Base-by-base conservation (phyloP, 345 rosid species). In the Camelina laxa region DNA sequence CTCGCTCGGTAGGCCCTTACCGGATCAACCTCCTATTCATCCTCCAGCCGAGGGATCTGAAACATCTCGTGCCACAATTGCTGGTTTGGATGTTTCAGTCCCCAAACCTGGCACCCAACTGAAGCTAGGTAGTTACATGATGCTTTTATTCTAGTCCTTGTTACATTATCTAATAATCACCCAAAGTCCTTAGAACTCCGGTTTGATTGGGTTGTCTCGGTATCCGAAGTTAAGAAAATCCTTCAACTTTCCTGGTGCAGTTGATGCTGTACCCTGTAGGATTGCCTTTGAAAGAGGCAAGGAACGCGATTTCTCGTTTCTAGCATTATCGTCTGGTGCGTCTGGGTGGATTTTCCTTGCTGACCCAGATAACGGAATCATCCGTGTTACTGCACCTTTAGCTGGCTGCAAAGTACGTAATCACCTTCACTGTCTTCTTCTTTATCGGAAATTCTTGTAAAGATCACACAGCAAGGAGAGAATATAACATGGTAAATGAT, bases 261-360 rank as follows among this genome's bases (percentile, higher is more conserved):
- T 83, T 81, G 92, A 86, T 86, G 88, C 95, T 14, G 80, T 96
- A 78, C 89, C 93, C 30, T 92, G 99, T 80, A 81, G 95, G 82
- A 89, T 92, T 78, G 93, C 98, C 72, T 96, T 96, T 71, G 98
- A 92, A 81, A 89, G 90, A 86, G 97, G 93, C 53, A 92, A 86
- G 80, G 99, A 91, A 60, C 98, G 97, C 0, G 85, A 81, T 61
- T 88, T 95, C 83, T 59, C 51, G 72, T 88, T 92, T 75, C 87
- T 91, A 77, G 91, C 94, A 50, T 47, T 85, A 57, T 85, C 97
- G 38, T 20, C 81, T 67, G 96, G 93, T 62, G 76, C 80, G 19
- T 85, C 86, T 56, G 98, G 99, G 44, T 95, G 99, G 99, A 80
- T 95, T 72, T 75, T 89, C 57, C 99, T 92, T 31, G 80, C 85